Base-by-base conservation (phyloP, 2,329 filamentous ascomycete genomes). In the Colletotrichum nymphaeae region DNA sequence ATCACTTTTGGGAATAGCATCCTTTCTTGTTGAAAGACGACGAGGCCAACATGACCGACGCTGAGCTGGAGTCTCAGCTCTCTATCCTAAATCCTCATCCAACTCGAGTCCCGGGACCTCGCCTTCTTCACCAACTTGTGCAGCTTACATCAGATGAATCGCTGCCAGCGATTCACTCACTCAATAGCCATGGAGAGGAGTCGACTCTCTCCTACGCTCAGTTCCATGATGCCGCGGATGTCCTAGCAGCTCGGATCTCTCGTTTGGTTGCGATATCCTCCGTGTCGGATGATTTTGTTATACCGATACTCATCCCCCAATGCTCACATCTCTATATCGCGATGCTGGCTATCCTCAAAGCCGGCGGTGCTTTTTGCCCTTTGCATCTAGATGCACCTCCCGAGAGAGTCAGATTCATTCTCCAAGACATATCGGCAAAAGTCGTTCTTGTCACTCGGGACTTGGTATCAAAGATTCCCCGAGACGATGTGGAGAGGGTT, bases 351-450 rank as follows among this genome's bases (percentile, higher is more conserved):
- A 90, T 96, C 66, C 85, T 98, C 59, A 95, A 95, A 81, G 91
- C 92, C 14, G 95, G 95, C 7, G 94, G 90, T 46, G 94, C 94
- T 0, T 98, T 98, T 78, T 98, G 95, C 76, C 95, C 95, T 0
- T 84, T 98, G 69, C 93, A 93, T 74, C 87, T 94, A 62, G 95
- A 97, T 81, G 90, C 92, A 0, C 95, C 95, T 0, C 81, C 86
- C 4, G 94, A 97, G 66, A 88, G 95, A 62, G 87, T 97, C 56
- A 89, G 88, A 63, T 98, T 97, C 80, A 95, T 98, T 63, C 82
- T 95, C 19, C 81, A 89, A n/a, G 95, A 98, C 85, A 89, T 97
- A 52, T 86, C 87, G 12, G 94, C 95, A 7, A 84, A 83, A 8
- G 80, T 97, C 0, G 83, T 97, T 32, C 83, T 98, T 56, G 94